Conservation (phyloP, 768 basidiomycete genomes). For the Lentinula sp. region DNA sequence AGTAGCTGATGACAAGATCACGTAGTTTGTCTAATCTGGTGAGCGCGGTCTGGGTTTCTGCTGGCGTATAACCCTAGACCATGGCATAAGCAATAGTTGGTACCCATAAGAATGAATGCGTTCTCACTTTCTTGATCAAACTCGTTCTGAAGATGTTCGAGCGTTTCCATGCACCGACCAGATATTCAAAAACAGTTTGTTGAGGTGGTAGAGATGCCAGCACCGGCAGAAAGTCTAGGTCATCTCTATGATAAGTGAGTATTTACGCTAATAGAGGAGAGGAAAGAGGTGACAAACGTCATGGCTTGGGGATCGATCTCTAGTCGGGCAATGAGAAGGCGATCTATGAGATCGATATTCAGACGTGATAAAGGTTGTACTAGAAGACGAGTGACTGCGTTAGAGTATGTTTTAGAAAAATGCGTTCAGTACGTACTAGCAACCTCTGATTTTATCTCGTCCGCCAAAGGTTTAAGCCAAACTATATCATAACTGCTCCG, state of each 20-base stretch:
- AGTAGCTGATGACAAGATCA: slow-evolving; percentile 83
- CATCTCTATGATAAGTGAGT: slow-evolving; percentile 40
- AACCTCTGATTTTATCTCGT: slow-evolving; percentile 62
- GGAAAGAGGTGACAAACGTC: slow-evolving; percentile 42
- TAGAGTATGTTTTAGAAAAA: neutral
- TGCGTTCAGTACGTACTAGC: slow-evolving; percentile 28
- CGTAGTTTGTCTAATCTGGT: slow-evolving; percentile 68
- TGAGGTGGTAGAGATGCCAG: slow-evolving; percentile 70
- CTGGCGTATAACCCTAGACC: slow-evolving; percentile 50
- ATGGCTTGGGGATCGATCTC: slow-evolving; percentile 70
- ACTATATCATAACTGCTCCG: slow-evolving; percentile 60
- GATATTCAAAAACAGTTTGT: slow-evolving; percentile 84
- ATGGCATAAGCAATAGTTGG: neutral
- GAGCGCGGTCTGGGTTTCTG: slow-evolving; percentile 57
- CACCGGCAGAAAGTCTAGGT: slow-evolving; percentile 68
- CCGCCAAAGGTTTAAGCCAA: slow-evolving; percentile 75
- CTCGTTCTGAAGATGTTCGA: slow-evolving; percentile 48
- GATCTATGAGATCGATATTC: slow-evolving; percentile 60
- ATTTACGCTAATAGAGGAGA: slow-evolving; percentile 6
- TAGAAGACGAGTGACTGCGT: slow-evolving; percentile 4
- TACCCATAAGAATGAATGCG: neutral
- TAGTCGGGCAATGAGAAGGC: slow-evolving; percentile 77
- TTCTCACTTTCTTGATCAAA: slow-evolving; percentile 57
- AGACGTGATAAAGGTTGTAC: slow-evolving; percentile 35
- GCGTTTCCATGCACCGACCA: slow-evolving; percentile 92